These are phyloP conservation scores for Lasiosphaeria ovina DNA, from an alignment of 495 filamentous ascomycete genomes.

Conservation along the genomic window DNA sequence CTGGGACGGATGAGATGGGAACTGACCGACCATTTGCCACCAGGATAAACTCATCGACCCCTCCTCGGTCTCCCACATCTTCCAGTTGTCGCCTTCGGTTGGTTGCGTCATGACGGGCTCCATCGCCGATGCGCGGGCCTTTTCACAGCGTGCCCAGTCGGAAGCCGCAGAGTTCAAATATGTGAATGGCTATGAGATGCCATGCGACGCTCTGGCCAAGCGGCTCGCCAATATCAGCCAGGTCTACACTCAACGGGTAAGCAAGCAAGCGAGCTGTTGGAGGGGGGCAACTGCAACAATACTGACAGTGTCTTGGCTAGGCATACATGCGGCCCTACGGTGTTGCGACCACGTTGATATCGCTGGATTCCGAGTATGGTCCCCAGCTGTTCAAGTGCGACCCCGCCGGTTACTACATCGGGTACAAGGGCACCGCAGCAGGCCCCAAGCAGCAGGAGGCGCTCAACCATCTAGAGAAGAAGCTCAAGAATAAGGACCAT, in stretches of 20 bases:
- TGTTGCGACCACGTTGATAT: conserved; percentile 91
- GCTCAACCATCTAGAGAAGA: conserved; percentile 96
- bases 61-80: conserved; percentile 93
- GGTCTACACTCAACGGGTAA: conserved; percentile 94
- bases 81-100: conserved; percentile 92
- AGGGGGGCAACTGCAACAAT: conserved; percentile 7
- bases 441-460: conserved; percentile 98
- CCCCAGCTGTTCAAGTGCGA: conserved; percentile 99
- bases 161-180: conserved; percentile 98
- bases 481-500: conserved; percentile 98
- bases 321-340: conserved; percentile 98
- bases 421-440: conserved; percentile 96
- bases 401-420: conserved; percentile 94
- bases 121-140: conserved; percentile 93
- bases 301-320: conserved; percentile 44
- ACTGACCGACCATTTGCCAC: conserved; percentile 29
- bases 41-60: conserved; percentile 99
- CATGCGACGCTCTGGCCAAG: conserved; percentile 93
- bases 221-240: conserved; percentile 97
- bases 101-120: conserved; percentile 98
- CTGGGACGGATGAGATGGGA: conserved; percentile 11
- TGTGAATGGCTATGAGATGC: conserved; percentile 99
- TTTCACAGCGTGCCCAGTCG: conserved; percentile 83
- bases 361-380: conserved; percentile 85
- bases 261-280: conserved; percentile 25